A percentile compares a stretch with the other conserved stretches of the same genome.
These are phyloP conservation scores for Rhododendron vialii DNA, from an alignment of 148 eudicot genomes.

Conservation along the genomic window DNA sequence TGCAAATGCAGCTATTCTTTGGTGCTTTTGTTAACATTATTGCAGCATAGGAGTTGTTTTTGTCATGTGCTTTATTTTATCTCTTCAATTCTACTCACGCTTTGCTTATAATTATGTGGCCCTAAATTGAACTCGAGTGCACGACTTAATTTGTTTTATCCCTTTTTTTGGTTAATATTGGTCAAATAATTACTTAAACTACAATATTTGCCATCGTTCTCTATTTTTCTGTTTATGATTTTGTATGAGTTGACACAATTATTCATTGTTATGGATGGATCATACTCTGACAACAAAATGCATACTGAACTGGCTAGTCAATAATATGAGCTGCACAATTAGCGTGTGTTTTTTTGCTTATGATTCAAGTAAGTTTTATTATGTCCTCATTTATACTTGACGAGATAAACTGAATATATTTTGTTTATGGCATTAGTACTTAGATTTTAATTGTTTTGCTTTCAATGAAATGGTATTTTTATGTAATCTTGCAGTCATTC, in stretches of 20 bases:
- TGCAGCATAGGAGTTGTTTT: not conserved
- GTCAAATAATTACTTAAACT: too few relatives aligned
- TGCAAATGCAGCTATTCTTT: not conserved
- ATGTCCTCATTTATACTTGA: not conserved
- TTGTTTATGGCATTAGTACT: not conserved
- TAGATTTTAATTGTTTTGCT: not conserved
- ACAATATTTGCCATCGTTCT: too few relatives aligned
- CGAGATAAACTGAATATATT: not conserved
- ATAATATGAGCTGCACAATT: not conserved
- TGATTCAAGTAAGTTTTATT: not conserved
- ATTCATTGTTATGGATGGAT: not conserved
- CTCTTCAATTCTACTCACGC: not conserved
- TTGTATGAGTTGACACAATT: not conserved
- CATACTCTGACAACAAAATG: not conserved
- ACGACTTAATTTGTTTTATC: too few relatives aligned
- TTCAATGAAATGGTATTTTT: not conserved
- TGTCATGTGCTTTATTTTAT: not conserved
- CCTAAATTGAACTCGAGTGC: too few relatives aligned
- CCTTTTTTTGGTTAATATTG: too few relatives aligned
- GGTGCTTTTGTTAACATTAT: not conserved
- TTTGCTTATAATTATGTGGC: not conserved
- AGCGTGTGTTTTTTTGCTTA: not conserved
- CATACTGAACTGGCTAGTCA: not conserved
- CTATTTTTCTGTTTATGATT: not conserved
- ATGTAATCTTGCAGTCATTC: conserved; percentile 58